Evolutionary conservation across 139 green algal genomes (phyloP), one percentile per base, ranked within the genome.

Genomic region (Volvox africanus): DNA sequence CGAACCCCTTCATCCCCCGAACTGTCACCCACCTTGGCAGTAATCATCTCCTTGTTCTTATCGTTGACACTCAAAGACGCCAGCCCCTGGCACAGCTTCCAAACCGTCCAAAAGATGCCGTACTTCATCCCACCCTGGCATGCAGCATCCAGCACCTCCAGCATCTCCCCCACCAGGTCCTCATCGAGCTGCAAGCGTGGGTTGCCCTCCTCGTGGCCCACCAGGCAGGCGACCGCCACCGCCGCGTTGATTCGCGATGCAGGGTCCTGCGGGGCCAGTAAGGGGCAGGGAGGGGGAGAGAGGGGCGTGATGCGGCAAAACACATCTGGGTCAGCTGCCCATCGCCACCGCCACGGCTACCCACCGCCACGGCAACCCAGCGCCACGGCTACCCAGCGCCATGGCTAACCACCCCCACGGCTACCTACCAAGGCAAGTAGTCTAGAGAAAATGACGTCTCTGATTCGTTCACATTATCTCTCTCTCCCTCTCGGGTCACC

Each of bases 21-120:
- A 55, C 24, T 16, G 65, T 73, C 5, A 73, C 65, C 69, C 30
- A 91, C 87, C 87, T 91, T 91, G 26, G 35, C 36, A 0, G 89
- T 89, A 19, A 94, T 87, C 71, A 91, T 33, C 44, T 89, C 88
- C 87, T 95, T 96, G 83, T 94, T 94, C 32, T 82, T 80, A 71
- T 96, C 94, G 79, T 94, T 94, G 3, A 94, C 91, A 12, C 85
- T 88, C 5, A 96, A 65, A 55, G 82, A 93, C 50, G 94, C 89
- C 62, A 96, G 80, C 0, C 94, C 94, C 78, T 94, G 92, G 76
- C 91, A 94, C 24, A 95, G 88, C 92, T 96, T 95, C 92, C 92
- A 95, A 37, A 94, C 94, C 0, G 92, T 95, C 92, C 93, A 95
- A 78, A 95, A 95, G 26, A 89, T 88, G 35, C 91, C 93, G 79